Conservation (phyloP, 495 filamentous ascomycete genomes). For the Parmelia sp. region DNA sequence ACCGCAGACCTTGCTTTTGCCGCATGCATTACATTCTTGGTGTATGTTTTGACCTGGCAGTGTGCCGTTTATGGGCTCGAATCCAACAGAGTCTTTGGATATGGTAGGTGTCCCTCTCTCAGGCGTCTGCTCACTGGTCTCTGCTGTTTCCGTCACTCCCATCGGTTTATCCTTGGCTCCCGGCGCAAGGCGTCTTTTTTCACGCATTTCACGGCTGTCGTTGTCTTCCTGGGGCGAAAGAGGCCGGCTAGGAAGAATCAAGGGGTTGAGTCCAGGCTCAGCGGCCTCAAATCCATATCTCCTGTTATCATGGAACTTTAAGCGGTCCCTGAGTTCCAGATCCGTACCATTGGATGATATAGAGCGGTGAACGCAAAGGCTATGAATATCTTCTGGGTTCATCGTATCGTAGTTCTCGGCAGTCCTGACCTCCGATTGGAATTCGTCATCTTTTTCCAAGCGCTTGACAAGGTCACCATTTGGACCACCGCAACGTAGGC, state of each 20-base stretch:
- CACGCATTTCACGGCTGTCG: background rate
- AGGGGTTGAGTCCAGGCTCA: background rate
- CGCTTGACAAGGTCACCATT: background rate
- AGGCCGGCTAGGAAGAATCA: background rate
- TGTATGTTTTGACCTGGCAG: background rate
- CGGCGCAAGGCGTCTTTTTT: background rate
- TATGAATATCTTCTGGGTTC: background rate
- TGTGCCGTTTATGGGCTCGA: background rate
- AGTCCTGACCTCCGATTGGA: background rate
- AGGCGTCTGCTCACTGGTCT: background rate
- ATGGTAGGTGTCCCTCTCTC: background rate
- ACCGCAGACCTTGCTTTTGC: background rate
- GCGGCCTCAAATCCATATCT: background rate
- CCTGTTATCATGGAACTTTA: background rate
- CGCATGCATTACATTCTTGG: background rate
- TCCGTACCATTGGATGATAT: background rate
- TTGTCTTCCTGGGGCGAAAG: background rate
- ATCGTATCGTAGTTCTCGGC: background rate
- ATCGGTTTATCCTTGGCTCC: background rate
- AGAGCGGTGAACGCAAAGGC: background rate
- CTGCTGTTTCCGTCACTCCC: background rate
- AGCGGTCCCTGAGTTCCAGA: background rate
- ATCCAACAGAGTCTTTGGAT: background rate
- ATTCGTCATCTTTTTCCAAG: background rate
- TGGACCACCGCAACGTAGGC: background rate